Conservation (phyloP, 2,329 filamentous ascomycete genomes). For the Chrysoporthe deuterocubensis region DNA sequence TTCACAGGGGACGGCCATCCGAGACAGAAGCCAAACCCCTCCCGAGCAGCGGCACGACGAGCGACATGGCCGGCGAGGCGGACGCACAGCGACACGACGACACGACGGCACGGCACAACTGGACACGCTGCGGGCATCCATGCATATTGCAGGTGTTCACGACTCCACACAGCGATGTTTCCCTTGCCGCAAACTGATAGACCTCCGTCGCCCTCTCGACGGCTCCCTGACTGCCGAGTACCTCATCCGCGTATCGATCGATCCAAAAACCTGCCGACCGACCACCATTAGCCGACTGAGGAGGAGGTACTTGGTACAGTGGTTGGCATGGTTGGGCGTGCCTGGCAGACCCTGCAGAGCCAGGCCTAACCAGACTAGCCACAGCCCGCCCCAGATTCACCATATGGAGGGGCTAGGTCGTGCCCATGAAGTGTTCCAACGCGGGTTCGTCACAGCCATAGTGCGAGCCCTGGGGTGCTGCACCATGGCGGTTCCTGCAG, state of each 20-base stretch:
- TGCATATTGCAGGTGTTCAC: not conserved
- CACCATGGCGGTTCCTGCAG: not conserved
- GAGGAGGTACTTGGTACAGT: not conserved
- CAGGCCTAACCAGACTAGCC: not conserved
- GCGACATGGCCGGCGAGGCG: not conserved
- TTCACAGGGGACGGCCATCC: not conserved
- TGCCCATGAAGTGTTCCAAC: constrained; percentile 24
- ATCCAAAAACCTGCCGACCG: too few relatives aligned
- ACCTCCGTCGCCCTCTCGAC: not conserved
- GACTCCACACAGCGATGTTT: constrained; percentile 8
- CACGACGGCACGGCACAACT: not conserved
- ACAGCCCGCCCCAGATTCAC: not conserved
- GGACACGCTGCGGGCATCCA: not conserved
- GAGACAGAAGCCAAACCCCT: not conserved
- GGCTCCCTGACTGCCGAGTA: not conserved
- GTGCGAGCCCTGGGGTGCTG: not conserved
- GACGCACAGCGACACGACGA: not conserved
- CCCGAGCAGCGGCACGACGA: not conserved
- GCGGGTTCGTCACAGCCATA: constrained; percentile 20
- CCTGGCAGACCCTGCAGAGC: not conserved
- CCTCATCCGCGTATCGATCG: too few relatives aligned
- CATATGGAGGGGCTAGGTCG: not conserved
- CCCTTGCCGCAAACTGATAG: not conserved
- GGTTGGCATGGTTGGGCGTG: not conserved
- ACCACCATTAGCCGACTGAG: not conserved